Evolutionary conservation across 345 rosid species (phyloP).

Genomic region (Iberis pinnata): DNA sequence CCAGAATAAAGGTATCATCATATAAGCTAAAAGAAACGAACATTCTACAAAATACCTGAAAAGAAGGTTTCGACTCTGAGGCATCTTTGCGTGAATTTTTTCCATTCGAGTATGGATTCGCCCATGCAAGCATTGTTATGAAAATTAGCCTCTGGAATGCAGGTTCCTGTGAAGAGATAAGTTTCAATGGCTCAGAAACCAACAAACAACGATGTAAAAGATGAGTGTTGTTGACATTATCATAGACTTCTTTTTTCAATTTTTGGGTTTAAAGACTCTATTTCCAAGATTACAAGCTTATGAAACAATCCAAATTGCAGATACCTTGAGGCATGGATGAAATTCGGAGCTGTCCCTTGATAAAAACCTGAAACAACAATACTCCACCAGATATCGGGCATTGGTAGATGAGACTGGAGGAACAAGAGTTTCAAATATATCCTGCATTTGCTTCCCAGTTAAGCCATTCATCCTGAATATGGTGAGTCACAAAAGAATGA

Average conservation of each 20-base stretch:
- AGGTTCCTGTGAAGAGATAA: slow-evolving; percentile 48
- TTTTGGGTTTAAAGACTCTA: not conserved
- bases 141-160: slow-evolving; percentile 85
- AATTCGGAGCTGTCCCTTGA: slow-evolving; percentile 69
- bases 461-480: slow-evolving; percentile 98
- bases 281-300: not conserved
- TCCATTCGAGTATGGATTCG: slow-evolving; percentile 55
- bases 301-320: slow-evolving; percentile 13
- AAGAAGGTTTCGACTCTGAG: slow-evolving; percentile 43
- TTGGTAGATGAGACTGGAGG: slow-evolving; percentile 47
- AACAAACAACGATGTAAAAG: not conserved
- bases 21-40: slow-evolving; percentile 6
- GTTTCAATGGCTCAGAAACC: not conserved
- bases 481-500: slow-evolving; percentile 17
- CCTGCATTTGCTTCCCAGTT: slow-evolving; percentile 77
- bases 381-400: slow-evolving; percentile 77
- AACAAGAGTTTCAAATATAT: slow-evolving; percentile 74
- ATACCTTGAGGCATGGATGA: slow-evolving; percentile 85
- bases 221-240: not conserved
- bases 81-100: slow-evolving; percentile 23
- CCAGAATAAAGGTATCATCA: not conserved
- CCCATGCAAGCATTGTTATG: slow-evolving; percentile 97
- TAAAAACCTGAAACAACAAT: slow-evolving; percentile 89
- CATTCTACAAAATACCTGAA: slow-evolving; percentile 63
- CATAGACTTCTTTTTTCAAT: not conserved